Base-by-base conservation (phyloP, 495 filamentous ascomycete genomes). In the Poronia punctata region DNA sequence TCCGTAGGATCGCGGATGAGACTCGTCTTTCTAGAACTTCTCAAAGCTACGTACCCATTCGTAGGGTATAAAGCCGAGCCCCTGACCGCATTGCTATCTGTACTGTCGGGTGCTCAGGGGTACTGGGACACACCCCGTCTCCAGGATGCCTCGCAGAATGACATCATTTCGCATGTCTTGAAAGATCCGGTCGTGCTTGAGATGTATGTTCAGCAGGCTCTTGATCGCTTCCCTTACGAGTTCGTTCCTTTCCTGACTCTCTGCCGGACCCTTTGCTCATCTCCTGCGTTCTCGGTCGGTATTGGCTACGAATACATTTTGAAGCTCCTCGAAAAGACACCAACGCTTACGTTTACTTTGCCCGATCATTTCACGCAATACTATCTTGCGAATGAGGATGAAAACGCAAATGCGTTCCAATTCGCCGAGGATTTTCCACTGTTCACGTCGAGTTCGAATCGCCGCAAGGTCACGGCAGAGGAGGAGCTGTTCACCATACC, bases 181-280 rank as follows among this genome's bases (percentile, higher is more conserved):
- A 65, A 69, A 10, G 75, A 86, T 40, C 53, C 68, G 7, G 36
- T 64, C 3, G 56, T 88, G 8, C 68, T 80, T 52, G 61, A 65
- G 14, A 60, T 55, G 17, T 70, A 85, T 38, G 72, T 88, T 24
- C 59, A 65, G 15, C 65, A 74, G 42, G 77, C 92, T 2, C 72
- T 77, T 15, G 73, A 72, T 38, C 79, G 90, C 30, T 97, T 87
- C 60, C 92, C 92, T 1, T 87, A 84, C 59, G 92, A 98, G 61
- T 78, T 81, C 16, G 54, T 78, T n/a, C 87, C 92, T 3, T 85
- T 96, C 46, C 48, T 95, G 37, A 58, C 60, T 6, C 41, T 71
- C 11, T 71, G 61, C 44, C 61, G 64, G 24, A 53, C 50, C 17
- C 46, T 71, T 24, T 62, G 57, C 5, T 62, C 32, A 19, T 49